These are phyloP conservation scores for Baorangia bicolor DNA, from an alignment of 768 basidiomycete species.

Conservation along the genomic window DNA sequence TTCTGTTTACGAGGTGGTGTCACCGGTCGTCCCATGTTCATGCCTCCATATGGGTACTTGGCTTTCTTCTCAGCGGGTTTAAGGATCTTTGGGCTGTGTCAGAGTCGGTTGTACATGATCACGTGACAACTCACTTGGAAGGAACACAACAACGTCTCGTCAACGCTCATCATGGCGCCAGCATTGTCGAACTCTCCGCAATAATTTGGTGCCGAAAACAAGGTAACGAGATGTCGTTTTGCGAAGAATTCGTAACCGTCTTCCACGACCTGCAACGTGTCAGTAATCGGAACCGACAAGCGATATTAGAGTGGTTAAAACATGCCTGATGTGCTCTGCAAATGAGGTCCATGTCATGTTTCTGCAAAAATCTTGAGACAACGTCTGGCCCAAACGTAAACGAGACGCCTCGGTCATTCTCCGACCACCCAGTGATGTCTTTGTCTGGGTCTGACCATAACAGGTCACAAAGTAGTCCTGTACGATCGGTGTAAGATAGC, in stretches of 20 bases:
- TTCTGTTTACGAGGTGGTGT: conserved; percentile 97
- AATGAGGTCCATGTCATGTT: conserved; percentile 99
- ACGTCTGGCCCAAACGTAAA: conserved; percentile 99
- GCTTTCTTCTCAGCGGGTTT: conserved; percentile 99
- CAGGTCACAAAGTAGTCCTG: conserved; percentile 92
- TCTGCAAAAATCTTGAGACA: conserved; percentile 96
- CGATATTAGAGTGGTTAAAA: conserved; percentile 11
- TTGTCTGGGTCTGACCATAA: conserved; percentile 99
- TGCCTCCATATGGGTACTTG: conserved; percentile 86
- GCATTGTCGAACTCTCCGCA: conserved; percentile 99
- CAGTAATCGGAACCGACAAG: conserved; percentile 1
- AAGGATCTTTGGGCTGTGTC: conserved; percentile 63
- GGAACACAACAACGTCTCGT: conserved; percentile 94
- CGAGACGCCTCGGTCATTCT: conserved; percentile 98
- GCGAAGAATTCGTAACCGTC: conserved; percentile 99
- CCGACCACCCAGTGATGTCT: conserved; percentile 98
- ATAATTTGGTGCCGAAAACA: conserved; percentile 96
- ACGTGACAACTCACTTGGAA: conserved; percentile 74
- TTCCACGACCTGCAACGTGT: conserved; percentile 76
- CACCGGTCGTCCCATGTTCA: conserved; percentile 84
- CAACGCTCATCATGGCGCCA: conserved; percentile 99
- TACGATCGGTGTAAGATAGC: conserved; percentile 7
- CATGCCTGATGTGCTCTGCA: conserved; percentile 96
- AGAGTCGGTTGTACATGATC: neutral
- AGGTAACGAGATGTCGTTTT: conserved; percentile 92